phyloP scores from a whole-genome alignment of 495 filamentous ascomycete species.

The Penicillium coprophilum region DNA sequence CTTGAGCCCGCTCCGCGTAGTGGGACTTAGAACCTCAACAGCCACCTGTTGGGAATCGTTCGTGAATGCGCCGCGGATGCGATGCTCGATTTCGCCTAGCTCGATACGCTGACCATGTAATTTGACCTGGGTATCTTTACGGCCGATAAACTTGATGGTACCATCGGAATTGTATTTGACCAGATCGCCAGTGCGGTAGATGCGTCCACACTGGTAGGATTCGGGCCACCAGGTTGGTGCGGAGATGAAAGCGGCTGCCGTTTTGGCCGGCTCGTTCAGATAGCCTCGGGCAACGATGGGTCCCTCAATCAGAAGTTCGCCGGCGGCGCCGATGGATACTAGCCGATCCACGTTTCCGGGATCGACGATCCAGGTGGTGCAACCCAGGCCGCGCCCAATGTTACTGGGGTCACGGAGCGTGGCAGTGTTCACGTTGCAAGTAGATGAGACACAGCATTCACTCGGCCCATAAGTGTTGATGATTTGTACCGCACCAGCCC shows the following conservation, averaged over 20 bases:
- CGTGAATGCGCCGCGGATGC: background rate
- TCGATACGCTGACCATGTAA: slow-evolving; percentile 51
- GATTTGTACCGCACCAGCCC: slow-evolving; percentile 36
- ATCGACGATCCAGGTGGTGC: slow-evolving; percentile 46
- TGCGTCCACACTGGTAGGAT: background rate
- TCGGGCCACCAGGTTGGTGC: slow-evolving; percentile 10
- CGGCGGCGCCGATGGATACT: slow-evolving; percentile 36
- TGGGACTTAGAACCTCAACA: slow-evolving; percentile 5
- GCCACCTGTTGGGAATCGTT: slow-evolving; percentile 2
- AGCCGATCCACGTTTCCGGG: slow-evolving; percentile 27
- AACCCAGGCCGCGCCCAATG: slow-evolving; percentile 33
- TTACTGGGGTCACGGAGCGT: slow-evolving; percentile 20
- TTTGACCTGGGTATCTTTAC: too few relatives aligned
- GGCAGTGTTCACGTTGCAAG: background rate
- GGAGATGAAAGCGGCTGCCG: slow-evolving; percentile 31
- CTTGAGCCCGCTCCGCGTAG: background rate
- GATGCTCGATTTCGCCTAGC: slow-evolving; percentile 46
- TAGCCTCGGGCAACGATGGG: slow-evolving; percentile 44
- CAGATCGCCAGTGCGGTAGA: slow-evolving; percentile 51
- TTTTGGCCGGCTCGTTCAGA: slow-evolving; percentile 38
- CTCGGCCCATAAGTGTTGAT: slow-evolving; percentile 26
- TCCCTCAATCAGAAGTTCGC: slow-evolving; percentile 49
- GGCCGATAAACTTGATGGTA: slow-evolving; percentile 34
- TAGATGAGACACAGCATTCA: slow-evolving; percentile 17
- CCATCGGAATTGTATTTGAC: slow-evolving; percentile 44